Conservation (phyloP, 192 early-diverging fungal species). For the Coemansia asiatica region DNA sequence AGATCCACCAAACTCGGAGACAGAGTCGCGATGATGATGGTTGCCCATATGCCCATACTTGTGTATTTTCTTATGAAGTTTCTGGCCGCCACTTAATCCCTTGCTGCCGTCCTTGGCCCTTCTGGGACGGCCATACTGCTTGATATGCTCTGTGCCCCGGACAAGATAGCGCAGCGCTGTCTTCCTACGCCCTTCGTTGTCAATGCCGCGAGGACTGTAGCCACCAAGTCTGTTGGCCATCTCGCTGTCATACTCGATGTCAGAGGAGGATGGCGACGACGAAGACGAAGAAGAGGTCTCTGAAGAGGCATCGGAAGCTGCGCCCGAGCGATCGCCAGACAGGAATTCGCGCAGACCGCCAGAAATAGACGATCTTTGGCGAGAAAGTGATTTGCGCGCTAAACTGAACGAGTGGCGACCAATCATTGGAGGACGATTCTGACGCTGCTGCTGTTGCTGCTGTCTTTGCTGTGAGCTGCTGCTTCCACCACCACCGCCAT, state of each 20-base stretch:
- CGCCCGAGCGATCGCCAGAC: constrained; percentile 5
- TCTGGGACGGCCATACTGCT: constrained; percentile 29
- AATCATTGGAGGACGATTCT: constrained; percentile 1
- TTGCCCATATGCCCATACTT: constrained; percentile 16
- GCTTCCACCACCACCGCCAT: neutral
- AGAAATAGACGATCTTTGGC: constrained; percentile 38
- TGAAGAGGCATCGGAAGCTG: neutral
- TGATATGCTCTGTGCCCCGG: constrained; percentile 54
- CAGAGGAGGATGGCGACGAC: constrained; percentile 25
- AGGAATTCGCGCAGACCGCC: constrained; percentile 28
- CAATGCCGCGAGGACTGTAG: constrained; percentile 20
- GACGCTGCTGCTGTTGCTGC: constrained; percentile 6
- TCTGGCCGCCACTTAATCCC: neutral
- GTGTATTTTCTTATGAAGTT: constrained; percentile 31
- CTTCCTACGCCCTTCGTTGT: constrained; percentile 29
- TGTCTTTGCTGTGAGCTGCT: neutral
- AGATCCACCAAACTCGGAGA: constrained; percentile 39
- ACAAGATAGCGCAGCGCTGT: constrained; percentile 47
- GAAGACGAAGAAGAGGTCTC: constrained; percentile 15
- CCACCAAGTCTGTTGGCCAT: constrained; percentile 3
- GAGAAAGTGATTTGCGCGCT: constrained; percentile 16
- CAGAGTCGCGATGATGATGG: constrained; percentile 42
- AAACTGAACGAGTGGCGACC: constrained; percentile 36
- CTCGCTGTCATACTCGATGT: constrained; percentile 14
- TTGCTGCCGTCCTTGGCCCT: neutral